Evolutionary conservation across 495 filamentous ascomycete species (phyloP).

Genomic region (Bathelium albidoporum): DNA sequence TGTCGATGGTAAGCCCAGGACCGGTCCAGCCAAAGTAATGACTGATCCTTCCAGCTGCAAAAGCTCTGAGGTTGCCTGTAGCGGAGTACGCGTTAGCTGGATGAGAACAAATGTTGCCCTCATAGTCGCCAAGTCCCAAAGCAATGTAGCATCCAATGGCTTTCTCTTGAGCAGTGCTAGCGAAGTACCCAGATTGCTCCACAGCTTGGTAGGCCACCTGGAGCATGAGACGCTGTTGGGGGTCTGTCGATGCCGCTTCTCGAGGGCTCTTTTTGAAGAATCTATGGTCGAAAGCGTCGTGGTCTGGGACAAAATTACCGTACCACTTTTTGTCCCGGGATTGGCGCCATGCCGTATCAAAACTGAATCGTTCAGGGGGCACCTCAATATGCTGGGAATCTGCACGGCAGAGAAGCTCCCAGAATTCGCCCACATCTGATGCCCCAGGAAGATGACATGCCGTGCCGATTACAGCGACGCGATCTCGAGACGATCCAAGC

Average conservation of each 20-base stretch:
- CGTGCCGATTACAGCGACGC: too few species aligned
- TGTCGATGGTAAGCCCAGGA: constrained; percentile 11
- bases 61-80: constrained; percentile 14
- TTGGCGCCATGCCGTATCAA: too few species aligned
- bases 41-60: constrained; percentile 28
- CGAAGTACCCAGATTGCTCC: constrained; percentile 27
- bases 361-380: too few species aligned
- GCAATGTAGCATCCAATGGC: constrained; percentile 30
- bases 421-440: too few species aligned
- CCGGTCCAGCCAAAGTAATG: constrained; percentile 33
- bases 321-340: neutral
- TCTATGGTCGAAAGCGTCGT: constrained; percentile 28
- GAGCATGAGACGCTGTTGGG: constrained; percentile 28
- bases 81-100: constrained; percentile 1
- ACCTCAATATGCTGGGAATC: too few species aligned
- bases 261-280: constrained; percentile 35
- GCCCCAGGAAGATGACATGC: too few species aligned
- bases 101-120: constrained; percentile 9
- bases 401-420: too few species aligned
- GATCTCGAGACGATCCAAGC: too few species aligned
- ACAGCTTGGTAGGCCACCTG: constrained; percentile 33
- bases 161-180: constrained; percentile 18
- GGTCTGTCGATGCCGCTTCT: constrained; percentile 34
- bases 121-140: constrained; percentile 24
- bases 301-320: neutral